Conservation (phyloP, 768 basidiomycete genomes). For the Lenzites betulinus region DNA sequence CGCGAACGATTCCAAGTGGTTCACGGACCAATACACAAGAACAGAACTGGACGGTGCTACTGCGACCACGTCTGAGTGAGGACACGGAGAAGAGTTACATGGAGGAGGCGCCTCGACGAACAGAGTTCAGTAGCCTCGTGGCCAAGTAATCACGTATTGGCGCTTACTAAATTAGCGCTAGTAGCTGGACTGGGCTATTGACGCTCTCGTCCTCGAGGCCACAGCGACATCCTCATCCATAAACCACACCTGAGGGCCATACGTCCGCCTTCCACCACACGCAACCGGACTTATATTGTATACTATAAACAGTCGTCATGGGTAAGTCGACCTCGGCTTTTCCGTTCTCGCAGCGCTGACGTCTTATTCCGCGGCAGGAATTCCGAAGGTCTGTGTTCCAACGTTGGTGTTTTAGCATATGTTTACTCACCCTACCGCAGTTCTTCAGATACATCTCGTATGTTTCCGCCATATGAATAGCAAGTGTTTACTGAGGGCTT, state of each 20-base stretch:
- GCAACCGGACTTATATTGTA: slow-evolving; percentile 1
- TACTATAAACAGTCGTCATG: slow-evolving; percentile 11
- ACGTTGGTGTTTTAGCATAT: not conserved
- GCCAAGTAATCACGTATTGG: not conserved
- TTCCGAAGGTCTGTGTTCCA: slow-evolving; percentile 45
- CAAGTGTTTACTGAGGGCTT: slow-evolving; percentile 2
- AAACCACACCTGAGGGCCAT: not conserved
- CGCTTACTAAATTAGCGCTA: not conserved
- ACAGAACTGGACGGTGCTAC: too few species aligned
- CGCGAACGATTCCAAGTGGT: too few species aligned
- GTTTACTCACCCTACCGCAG: slow-evolving; percentile 41
- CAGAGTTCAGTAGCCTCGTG: slow-evolving; percentile 11
- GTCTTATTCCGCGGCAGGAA: slow-evolving; percentile 36
- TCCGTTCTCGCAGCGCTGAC: not conserved
- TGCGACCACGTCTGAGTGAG: too few species aligned
- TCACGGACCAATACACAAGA: too few species aligned
- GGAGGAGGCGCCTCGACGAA: too few species aligned
- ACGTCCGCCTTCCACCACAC: not conserved
- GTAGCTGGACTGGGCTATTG: not conserved
- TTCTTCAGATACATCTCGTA: slow-evolving; percentile 97
- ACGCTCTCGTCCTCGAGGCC: slow-evolving; percentile 9
- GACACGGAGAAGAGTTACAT: too few species aligned
- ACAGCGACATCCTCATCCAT: slow-evolving; percentile 10
- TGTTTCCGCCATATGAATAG: slow-evolving; percentile 31
- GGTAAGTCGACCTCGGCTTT: not conserved